Evolutionary conservation across 768 basidiomycete genomes (phyloP).

Genomic region (Rhizopogon vulgaris): DNA sequence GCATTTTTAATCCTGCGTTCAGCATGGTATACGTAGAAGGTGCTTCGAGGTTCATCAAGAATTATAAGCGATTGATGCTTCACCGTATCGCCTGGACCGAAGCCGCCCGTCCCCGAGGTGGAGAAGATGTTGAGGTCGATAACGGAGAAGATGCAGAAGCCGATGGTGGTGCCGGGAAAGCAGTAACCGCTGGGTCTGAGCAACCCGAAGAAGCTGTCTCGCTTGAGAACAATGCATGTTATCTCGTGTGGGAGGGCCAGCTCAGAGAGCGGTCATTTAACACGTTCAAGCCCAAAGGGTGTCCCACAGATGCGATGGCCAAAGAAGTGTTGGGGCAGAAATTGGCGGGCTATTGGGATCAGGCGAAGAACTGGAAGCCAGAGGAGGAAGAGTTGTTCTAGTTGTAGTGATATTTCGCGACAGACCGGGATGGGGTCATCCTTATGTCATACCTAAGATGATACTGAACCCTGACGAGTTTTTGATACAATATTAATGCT

Average conservation of each 20-base stretch:
- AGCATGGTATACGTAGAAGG: slow-evolving; percentile 94
- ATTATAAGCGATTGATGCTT: slow-evolving; percentile 84
- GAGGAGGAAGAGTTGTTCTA: slow-evolving; percentile 74
- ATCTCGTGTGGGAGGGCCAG: slow-evolving; percentile 89
- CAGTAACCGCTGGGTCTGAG: slow-evolving; percentile 13
- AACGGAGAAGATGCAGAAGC: slow-evolving; percentile 33
- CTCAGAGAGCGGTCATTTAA: slow-evolving; percentile 78
- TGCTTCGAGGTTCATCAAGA: slow-evolving; percentile 74
- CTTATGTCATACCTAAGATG: no score
- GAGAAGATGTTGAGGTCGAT: slow-evolving; percentile 65
- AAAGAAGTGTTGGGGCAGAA: slow-evolving; percentile 83
- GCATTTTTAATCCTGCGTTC: slow-evolving; percentile 87
- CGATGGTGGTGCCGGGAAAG: slow-evolving; percentile 22
- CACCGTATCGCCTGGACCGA: slow-evolving; percentile 93
- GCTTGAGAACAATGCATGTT: slow-evolving; percentile 86
- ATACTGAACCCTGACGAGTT: no score
- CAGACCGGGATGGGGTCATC: no score
- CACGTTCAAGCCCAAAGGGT: slow-evolving; percentile 73
- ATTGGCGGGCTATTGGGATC: slow-evolving; percentile 90
- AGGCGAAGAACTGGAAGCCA: slow-evolving; percentile 84
- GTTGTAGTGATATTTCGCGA: slow-evolving; percentile 2
- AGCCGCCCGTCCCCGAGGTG: slow-evolving; percentile 71
- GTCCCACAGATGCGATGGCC: slow-evolving; percentile 79
- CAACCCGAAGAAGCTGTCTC: slow-evolving; percentile 29
- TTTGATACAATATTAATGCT: background rate